Percentiles rank a stretch among this genome's conserved stretches.
Conservation (phyloP, 2,329 filamentous ascomycete species). For the Pseudocercospora pini-densiflorae region DNA sequence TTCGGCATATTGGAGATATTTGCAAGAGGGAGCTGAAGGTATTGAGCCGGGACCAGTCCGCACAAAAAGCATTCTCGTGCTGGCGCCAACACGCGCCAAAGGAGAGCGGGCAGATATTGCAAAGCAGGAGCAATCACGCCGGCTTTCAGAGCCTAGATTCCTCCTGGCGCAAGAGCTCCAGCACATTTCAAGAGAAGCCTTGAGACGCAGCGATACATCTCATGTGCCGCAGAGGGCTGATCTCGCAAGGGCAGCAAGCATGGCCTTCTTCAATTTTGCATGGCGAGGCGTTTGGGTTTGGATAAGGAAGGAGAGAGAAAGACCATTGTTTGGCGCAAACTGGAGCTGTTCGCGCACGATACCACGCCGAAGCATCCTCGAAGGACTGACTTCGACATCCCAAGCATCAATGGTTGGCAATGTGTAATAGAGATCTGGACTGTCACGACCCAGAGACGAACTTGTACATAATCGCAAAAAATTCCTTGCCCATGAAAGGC, state of each 20-base stretch:
- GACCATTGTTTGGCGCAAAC: not conserved
- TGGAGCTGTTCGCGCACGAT: conserved; percentile 9
- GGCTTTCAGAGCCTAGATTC: not conserved
- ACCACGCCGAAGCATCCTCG: conserved; percentile 6
- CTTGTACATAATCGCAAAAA: conserved; percentile 7
- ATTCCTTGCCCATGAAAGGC: not conserved
- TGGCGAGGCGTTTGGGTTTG: conserved; percentile 4
- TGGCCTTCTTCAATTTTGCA: not conserved
- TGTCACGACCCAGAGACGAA: not conserved
- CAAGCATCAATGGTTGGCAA: conserved; percentile 8
- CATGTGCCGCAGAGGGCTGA: not conserved
- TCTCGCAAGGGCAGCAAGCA: not conserved
- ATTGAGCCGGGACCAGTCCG: not conserved
- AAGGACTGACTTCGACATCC: not conserved
- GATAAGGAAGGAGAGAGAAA: conserved; percentile 1
- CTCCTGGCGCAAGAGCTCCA: not conserved
- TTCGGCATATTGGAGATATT: not conserved
- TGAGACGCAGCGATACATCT: not conserved
- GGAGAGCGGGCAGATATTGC: not conserved
- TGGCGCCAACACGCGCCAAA: not conserved
- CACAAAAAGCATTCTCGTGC: not conserved
- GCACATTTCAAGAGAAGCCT: not conserved
- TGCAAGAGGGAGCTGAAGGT: not conserved
- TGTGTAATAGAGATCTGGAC: conserved; percentile 8
- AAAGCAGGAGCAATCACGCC: not conserved